These are phyloP conservation scores for Aspergillus fumigatiaffinis DNA, from an alignment of 2,329 filamentous ascomycete genomes.

Conservation along the genomic window DNA sequence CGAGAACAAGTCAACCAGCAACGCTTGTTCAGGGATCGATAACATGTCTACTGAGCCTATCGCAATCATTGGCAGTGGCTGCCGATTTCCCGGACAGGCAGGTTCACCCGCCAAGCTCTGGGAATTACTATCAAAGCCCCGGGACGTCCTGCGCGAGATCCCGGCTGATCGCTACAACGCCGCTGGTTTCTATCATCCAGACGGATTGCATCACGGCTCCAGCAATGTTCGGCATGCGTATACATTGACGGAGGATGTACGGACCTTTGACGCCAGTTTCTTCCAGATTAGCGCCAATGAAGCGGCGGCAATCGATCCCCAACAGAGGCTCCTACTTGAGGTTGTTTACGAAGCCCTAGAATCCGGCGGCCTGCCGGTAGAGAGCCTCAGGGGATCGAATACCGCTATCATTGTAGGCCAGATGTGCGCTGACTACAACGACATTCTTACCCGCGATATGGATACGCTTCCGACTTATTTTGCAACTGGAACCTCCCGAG, in stretches of 20 bases:
- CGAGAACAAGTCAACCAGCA: too few relatives aligned
- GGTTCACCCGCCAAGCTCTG: constrained; percentile 3
- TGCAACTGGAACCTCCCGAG: too few relatives aligned
- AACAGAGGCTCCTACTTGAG: constrained; percentile 1
- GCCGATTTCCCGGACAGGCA: constrained; percentile 6
- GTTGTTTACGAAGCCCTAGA: too few relatives aligned
- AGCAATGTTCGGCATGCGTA: constrained; percentile 5
- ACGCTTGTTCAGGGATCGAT: too few relatives aligned
- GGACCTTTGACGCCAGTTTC: constrained; percentile 3
- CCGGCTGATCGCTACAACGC: constrained; percentile 1
- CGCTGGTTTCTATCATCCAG: constrained; percentile 5
- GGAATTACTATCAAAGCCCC: constrained; percentile 2
- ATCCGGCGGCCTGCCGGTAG: too few relatives aligned
- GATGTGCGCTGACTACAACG: too few relatives aligned
- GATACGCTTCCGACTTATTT: too few relatives aligned
- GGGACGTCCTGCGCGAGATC: background rate
- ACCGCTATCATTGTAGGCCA: too few relatives aligned
- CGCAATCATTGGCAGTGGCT: constrained; percentile 11
- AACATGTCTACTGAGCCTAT: constrained; percentile 4
- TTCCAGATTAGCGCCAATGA: too few relatives aligned
- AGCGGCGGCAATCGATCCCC: constrained; percentile 6
- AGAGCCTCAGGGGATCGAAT: too few relatives aligned
- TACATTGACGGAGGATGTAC: constrained; percentile 3
- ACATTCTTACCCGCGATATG: too few relatives aligned
- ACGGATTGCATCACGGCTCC: constrained; percentile 1